Percentiles rank a stretch among this genome's conserved stretches.
phyloP scores from a whole-genome alignment of 176 grass and related monocot species.

The Rhipidocladum racemiflorum region DNA sequence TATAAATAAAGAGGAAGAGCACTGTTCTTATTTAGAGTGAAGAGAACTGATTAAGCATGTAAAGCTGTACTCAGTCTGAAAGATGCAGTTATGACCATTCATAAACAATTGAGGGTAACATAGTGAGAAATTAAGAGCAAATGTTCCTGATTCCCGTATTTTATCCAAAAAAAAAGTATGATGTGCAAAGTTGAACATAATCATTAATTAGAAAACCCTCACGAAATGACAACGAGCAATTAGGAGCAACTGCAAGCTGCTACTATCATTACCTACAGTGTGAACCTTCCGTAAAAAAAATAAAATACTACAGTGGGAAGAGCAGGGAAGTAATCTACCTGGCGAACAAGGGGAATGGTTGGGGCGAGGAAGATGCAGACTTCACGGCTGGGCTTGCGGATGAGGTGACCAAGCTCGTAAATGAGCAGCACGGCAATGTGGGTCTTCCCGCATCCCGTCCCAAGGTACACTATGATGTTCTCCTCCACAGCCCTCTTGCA shows the following conservation, averaged over 20 bases:
- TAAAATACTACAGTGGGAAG: background rate
- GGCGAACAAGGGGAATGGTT: constrained; percentile 73
- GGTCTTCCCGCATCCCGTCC: constrained; percentile 91
- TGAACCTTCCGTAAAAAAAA: background rate
- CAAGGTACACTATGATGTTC: constrained; percentile 82
- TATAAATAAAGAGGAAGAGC: constrained; percentile 14
- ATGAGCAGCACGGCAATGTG: constrained; percentile 90
- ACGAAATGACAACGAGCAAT: constrained; percentile 1
- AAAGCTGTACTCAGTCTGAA: constrained; percentile 6
- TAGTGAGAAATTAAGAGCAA: background rate
- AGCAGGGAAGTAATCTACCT: constrained; percentile 48
- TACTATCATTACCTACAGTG: background rate
- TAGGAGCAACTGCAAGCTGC: background rate
- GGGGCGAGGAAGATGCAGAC: constrained; percentile 87
- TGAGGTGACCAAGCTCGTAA: constrained; percentile 73
- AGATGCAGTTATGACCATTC: background rate
- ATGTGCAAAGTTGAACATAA: background rate
- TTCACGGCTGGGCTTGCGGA: constrained; percentile 67
- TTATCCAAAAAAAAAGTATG: background rate
- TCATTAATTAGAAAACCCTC: background rate
- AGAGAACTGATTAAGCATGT: constrained; percentile 22
- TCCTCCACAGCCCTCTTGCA: constrained; percentile 68
- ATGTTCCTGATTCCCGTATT: background rate
- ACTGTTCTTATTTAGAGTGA: background rate
- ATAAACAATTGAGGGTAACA: constrained; percentile 15